Conservation (phyloP, 805 yeast genomes). For the Candida insectorum region DNA sequence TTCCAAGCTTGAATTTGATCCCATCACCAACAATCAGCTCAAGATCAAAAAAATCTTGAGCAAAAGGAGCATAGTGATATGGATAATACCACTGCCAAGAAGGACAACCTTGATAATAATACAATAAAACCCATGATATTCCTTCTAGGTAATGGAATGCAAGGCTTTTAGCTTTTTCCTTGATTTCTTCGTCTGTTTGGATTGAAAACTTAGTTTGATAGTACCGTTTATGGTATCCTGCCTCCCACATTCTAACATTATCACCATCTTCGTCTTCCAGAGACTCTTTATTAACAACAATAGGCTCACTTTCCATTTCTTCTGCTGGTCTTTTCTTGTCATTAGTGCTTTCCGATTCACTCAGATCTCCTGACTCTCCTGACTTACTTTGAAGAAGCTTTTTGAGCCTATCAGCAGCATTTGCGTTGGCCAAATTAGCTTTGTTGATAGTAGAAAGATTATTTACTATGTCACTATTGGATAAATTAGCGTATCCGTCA, state of each 20-base stretch:
- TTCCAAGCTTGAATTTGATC: constrained; percentile 60
- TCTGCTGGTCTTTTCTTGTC: constrained; percentile 40
- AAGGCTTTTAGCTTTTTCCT: constrained; percentile 53
- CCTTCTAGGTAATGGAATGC: constrained; percentile 84
- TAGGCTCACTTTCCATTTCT: constrained; percentile 21
- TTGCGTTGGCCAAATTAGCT: constrained; percentile 68
- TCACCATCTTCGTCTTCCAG: constrained; percentile 29
- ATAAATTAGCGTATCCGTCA: constrained; percentile 58
- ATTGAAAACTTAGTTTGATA: constrained; percentile 72
- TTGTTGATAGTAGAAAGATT: constrained; percentile 58
- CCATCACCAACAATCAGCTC: constrained; percentile 42
- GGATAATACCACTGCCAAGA: constrained; percentile 99
- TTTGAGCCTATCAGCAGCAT: constrained; percentile 61
- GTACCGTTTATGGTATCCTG: constrained; percentile 83
- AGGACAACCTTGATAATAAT: constrained; percentile 96
- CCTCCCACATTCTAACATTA: constrained; percentile 71
- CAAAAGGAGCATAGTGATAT: constrained; percentile 97
- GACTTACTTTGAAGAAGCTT: constrained; percentile 25
- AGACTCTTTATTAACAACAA: constrained; percentile 9
- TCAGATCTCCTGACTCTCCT: constrained; percentile 1
- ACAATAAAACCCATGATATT: constrained; percentile 90
- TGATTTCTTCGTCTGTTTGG: constrained; percentile 50
- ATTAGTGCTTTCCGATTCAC: background rate
- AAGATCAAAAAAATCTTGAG: constrained; percentile 71
- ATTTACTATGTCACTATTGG: constrained; percentile 68